Evolutionary conservation across 108 stramenopile genomes (phyloP).

Genomic region (Chaetoceros tenuissimus): DNA sequence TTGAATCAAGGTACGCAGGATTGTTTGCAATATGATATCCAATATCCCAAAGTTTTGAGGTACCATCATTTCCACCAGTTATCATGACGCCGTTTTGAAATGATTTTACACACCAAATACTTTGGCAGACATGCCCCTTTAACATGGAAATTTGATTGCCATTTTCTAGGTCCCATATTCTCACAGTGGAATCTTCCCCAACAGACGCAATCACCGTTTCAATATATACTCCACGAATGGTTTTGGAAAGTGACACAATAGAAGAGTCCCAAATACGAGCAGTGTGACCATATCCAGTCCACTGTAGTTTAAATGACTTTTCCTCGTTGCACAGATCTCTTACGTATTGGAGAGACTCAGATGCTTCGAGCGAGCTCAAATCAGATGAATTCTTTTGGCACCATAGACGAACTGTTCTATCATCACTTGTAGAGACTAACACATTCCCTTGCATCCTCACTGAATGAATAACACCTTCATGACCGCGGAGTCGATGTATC

Average conservation of each 20-base stretch:
- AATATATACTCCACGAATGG: not conserved
- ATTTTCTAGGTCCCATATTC: slow-evolving; percentile 42
- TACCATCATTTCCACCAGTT: slow-evolving; percentile 62
- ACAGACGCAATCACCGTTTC: slow-evolving; percentile 31
- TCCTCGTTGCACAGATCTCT: not conserved
- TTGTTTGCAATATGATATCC: slow-evolving; percentile 15
- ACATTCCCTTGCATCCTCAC: slow-evolving; percentile 32
- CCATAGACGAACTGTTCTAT: slow-evolving; percentile 75
- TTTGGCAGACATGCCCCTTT: slow-evolving; percentile 28
- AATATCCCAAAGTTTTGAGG: slow-evolving; percentile 35
- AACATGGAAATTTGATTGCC: slow-evolving; percentile 25
- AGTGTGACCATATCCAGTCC: slow-evolving; percentile 73
- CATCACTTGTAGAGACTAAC: slow-evolving; percentile 63
- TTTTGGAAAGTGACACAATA: slow-evolving; percentile 13
- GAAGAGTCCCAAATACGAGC: slow-evolving; percentile 63
- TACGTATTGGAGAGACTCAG: not conserved
- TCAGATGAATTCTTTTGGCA: slow-evolving; percentile 3
- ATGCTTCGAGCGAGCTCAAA: not conserved
- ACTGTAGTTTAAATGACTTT: slow-evolving; percentile 15
- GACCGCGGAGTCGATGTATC: slow-evolving; percentile 36
- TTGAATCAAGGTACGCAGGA: not conserved
- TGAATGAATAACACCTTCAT: slow-evolving; percentile 53
- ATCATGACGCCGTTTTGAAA: slow-evolving; percentile 16
- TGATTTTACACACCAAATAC: slow-evolving; percentile 46
- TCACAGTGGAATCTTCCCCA: slow-evolving; percentile 61